Percentiles rank a stretch among this genome's conserved stretches.
Evolutionary conservation across 805 yeast species (phyloP).

Genomic region (Dipodascus geniculatus): DNA sequence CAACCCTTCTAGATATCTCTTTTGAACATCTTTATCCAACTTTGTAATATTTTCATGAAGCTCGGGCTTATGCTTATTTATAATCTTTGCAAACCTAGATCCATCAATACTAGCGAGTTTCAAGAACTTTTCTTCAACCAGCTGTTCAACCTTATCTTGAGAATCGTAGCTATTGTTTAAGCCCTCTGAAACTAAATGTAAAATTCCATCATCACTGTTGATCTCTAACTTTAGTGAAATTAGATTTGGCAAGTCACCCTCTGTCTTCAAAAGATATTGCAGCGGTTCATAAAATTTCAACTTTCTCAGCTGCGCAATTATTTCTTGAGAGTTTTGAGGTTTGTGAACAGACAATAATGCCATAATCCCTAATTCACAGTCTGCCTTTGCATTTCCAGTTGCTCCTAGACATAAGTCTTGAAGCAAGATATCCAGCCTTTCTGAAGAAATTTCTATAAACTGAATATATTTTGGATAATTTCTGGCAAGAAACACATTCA

Average conservation of each 20-base stretch:
- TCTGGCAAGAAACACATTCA: slow-evolving; percentile 65
- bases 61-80: slow-evolving; percentile 29
- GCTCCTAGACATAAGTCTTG: slow-evolving; percentile 22
- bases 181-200: neutral
- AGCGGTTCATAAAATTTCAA: slow-evolving; percentile 50
- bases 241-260: slow-evolving; percentile 40
- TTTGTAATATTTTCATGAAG: slow-evolving; percentile 30
- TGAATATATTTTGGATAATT: slow-evolving; percentile 80
- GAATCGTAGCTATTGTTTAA: slow-evolving; percentile 3
- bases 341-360: slow-evolving; percentile 55
- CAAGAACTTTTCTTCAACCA: slow-evolving; percentile 22
- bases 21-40: slow-evolving; percentile 14
- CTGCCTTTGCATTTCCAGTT: slow-evolving; percentile 30
- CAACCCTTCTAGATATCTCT: neutral
- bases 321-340: slow-evolving; percentile 39
- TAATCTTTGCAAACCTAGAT: slow-evolving; percentile 26
- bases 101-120: slow-evolving; percentile 22
- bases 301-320: slow-evolving; percentile 41
- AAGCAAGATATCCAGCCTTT: slow-evolving; percentile 37
- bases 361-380: slow-evolving; percentile 67
- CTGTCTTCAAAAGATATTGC: slow-evolving; percentile 41
- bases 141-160: slow-evolving; percentile 17
- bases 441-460: slow-evolving; percentile 60
- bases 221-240: slow-evolving; percentile 39
- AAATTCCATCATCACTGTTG: neutral